phyloP scores from a whole-genome alignment of 805 yeast species.

The Starmerella floricola region DNA sequence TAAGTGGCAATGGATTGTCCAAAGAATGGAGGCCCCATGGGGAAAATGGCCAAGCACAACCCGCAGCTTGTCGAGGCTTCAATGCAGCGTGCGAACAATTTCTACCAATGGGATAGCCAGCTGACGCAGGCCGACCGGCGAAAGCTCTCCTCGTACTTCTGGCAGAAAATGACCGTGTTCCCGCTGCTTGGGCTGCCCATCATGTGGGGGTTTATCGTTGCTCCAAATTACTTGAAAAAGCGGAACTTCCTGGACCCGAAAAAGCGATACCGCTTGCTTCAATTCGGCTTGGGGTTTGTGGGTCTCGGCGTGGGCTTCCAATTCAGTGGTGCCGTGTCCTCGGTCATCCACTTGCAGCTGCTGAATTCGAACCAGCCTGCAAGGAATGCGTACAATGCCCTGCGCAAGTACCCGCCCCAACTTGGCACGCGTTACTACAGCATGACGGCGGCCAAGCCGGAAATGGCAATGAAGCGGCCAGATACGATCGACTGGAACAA shows the following conservation, averaged over 20 bases:
- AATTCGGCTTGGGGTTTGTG: conserved; percentile 19
- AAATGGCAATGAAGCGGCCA: conserved; percentile 20
- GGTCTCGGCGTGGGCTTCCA: conserved; percentile 22
- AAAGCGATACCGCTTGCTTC: conserved; percentile 11
- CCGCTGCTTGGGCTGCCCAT: conserved; percentile 23
- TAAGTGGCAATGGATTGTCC: too few relatives aligned
- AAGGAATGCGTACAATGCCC: conserved; percentile 11
- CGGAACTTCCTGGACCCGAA: conserved; percentile 11
- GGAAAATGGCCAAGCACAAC: conserved; percentile 10
- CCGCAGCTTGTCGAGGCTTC: conserved; percentile 9
- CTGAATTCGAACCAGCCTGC: conserved; percentile 8
- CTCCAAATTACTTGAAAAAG: conserved; percentile 17
- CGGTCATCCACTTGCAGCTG: conserved; percentile 5
- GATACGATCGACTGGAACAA: conserved; percentile 20
- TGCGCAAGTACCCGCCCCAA: conserved; percentile 21
- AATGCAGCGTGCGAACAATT: conserved; percentile 15
- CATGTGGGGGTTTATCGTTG: conserved; percentile 13
- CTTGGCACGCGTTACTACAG: conserved; percentile 21
- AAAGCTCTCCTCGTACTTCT: conserved; percentile 13
- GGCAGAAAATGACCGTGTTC: conserved; percentile 13
- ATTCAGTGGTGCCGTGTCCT: conserved; percentile 13
- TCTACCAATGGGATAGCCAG: conserved; percentile 18
- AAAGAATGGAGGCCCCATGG: too few relatives aligned
- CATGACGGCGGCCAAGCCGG: conserved; percentile 17
- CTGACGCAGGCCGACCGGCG: conserved; percentile 17